Conservation (phyloP, 441 rosid species). For the Melastoma candidum region DNA sequence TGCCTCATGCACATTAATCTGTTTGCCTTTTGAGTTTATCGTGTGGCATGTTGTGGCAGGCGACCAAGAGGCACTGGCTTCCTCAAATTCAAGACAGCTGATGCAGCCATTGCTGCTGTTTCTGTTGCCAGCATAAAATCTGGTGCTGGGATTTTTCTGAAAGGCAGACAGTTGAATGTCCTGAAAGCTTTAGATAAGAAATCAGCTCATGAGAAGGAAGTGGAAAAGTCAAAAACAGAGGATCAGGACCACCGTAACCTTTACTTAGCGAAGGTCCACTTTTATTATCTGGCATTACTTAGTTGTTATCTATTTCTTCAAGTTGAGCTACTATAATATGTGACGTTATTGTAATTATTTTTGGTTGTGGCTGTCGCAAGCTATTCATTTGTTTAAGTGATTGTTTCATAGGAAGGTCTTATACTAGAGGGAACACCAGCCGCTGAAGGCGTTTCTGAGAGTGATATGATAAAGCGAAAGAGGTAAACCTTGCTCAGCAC, state of each 20-base stretch:
- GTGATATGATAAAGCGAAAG: conserved; percentile 67
- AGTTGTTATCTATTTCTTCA: conserved; percentile 1
- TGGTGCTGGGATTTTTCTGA: conserved; percentile 66
- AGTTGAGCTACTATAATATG: conserved; percentile 4
- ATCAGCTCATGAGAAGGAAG: conserved; percentile 60
- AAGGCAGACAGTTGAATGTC: conserved; percentile 68
- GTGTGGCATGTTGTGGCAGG: conserved; percentile 34
- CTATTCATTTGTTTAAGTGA: too few relatives aligned
- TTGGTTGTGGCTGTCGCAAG: background rate
- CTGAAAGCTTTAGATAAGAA: conserved; percentile 78
- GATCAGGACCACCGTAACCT: conserved; percentile 71
- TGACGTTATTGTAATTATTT: background rate
- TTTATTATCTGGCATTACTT: conserved; percentile 3
- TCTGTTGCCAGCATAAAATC: conserved; percentile 55
- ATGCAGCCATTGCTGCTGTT: conserved; percentile 63
- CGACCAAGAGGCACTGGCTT: conserved; percentile 88
- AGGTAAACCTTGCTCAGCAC: conserved; percentile 25
- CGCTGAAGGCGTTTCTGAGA: conserved; percentile 77
- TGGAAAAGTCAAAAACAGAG: conserved; percentile 62
- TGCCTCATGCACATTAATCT: conserved; percentile 8
- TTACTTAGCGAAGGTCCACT: conserved; percentile 74
- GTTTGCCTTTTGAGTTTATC: conserved; percentile 10
- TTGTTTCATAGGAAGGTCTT: conserved; percentile 62
- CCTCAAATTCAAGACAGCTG: conserved; percentile 69
- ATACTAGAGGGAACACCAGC: conserved; percentile 86